Conservation (phyloP, 139 green algal species). For the Chlorella sp. region DNA sequence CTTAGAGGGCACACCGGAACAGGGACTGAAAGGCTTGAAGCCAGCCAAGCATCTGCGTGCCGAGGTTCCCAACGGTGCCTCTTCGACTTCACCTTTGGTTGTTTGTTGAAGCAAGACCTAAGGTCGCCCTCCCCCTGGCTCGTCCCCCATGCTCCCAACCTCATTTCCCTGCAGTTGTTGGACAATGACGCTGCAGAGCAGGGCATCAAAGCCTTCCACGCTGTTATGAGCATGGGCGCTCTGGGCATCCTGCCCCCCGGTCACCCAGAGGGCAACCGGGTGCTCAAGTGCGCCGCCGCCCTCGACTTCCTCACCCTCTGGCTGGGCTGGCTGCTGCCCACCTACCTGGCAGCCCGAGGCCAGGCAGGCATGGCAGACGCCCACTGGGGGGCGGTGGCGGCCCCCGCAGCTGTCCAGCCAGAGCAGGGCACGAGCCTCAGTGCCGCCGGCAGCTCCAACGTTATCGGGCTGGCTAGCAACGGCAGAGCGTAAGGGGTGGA, state of each 20-base stretch:
- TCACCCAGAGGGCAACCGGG: background rate
- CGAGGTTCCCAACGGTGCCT: no score
- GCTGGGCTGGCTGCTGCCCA: conserved; percentile 5
- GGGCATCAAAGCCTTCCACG: background rate
- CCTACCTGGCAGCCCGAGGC: background rate
- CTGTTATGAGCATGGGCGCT: background rate
- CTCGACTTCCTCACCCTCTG: conserved; percentile 5
- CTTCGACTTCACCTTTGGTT: no score
- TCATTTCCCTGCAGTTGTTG: background rate
- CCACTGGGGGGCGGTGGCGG: background rate
- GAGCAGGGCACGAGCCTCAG: no score
- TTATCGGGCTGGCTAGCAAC: no score
- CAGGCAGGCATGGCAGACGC: no score
- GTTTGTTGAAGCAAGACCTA: no score
- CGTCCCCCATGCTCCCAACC: background rate
- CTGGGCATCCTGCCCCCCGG: background rate
- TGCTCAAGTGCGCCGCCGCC: background rate
- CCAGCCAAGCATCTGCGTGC: no score
- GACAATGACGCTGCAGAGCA: background rate
- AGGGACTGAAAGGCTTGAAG: no score
- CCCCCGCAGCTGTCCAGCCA: background rate
- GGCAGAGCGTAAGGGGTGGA: no score
- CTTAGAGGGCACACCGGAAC: no score
- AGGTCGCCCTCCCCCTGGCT: no score
- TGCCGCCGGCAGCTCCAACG: no score